A percentile compares a stretch with the other conserved stretches of the same genome.
Evolutionary conservation across 2,329 filamentous ascomycete species (phyloP).

Genomic region (Cryphonectria naterciae): DNA sequence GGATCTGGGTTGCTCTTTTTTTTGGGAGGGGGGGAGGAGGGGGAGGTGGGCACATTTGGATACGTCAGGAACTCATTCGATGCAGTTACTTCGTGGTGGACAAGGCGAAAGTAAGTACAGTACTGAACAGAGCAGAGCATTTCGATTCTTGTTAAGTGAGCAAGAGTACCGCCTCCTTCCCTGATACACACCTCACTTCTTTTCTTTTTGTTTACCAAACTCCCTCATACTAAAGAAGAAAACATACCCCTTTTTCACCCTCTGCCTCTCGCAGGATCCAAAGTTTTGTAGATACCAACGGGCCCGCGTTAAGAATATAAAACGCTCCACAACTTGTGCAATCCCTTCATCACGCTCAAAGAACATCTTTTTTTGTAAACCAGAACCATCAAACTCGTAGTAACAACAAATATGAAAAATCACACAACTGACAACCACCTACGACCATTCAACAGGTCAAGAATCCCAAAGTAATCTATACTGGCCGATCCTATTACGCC

Average conservation of each 20-base stretch:
- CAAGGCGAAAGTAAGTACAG: background rate
- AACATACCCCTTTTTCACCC: background rate
- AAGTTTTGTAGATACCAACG: background rate
- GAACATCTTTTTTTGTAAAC: background rate
- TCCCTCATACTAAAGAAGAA: background rate
- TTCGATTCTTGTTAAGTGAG: background rate
- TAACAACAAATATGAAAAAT: background rate
- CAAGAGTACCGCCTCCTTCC: background rate
- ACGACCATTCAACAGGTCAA: background rate
- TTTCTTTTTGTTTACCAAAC: conserved; percentile 13
- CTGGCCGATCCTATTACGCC: conserved; percentile 5
- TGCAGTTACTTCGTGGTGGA: background rate
- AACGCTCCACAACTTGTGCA: conserved; percentile 15
- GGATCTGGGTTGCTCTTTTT: background rate
- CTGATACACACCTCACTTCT: background rate
- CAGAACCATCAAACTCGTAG: background rate
- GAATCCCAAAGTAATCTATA: conserved; percentile 5
- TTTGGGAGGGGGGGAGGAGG: background rate
- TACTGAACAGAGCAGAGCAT: conserved; percentile 7
- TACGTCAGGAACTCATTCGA: background rate
- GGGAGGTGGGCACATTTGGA: background rate
- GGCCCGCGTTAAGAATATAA: background rate
- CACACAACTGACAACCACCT: background rate
- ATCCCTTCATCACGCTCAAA: conserved; percentile 7
- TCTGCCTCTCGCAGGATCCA: background rate